Evolutionary conservation across 1,284 basidiomycete genomes (phyloP), one percentile per base, ranked within the genome.

Genomic region (Ganoderma multipileum): DNA sequence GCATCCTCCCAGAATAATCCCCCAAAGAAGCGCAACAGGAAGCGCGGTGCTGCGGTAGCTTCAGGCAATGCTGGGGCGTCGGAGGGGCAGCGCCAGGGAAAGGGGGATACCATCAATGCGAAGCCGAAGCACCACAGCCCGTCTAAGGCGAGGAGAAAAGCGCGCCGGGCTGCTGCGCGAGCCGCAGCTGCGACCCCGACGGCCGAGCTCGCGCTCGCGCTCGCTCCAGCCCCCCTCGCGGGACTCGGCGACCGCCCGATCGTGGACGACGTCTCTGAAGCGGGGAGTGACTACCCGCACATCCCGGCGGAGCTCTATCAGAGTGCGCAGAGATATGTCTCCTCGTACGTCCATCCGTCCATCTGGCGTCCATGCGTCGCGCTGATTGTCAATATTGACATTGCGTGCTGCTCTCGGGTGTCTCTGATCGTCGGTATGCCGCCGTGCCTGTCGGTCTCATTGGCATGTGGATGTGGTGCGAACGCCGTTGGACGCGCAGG

Each of bases 251-350:
- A 76, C 64, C 72, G 86, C 9, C 81, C 83, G 7, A 82, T 87
- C 65, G 86, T 87, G 8, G 86, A 89, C 71, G 86, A 87, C 72
- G 76, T 85, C 47, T 87, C 86, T 14, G 85, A 87, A 73, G 75
- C 76, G 33, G 82, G 80, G 20, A 66, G 64, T 28, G 84, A 84
- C 52, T 79, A 81, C 54, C 73, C 79, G 60, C 68, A 71, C 62
- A 59, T 71, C 26, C 64, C 68, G 41, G 60, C 70, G 3, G 81
- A 83, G 4, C 76, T 82, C 60, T 87, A 86, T 73, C 80, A 87
- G 66, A 85, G 85, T 67, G 90, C 90, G 4, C 83, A 85, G 20
- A 80, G 79, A 62, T 90, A 84, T 74, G 88, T 78, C 18, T 71
- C 74, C 36, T 69, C 71, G 78, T 79, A 65, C 67, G 77, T 78